phyloP scores from a whole-genome alignment of 169 alveolate genomes.

The Perkinsus olseni region DNA sequence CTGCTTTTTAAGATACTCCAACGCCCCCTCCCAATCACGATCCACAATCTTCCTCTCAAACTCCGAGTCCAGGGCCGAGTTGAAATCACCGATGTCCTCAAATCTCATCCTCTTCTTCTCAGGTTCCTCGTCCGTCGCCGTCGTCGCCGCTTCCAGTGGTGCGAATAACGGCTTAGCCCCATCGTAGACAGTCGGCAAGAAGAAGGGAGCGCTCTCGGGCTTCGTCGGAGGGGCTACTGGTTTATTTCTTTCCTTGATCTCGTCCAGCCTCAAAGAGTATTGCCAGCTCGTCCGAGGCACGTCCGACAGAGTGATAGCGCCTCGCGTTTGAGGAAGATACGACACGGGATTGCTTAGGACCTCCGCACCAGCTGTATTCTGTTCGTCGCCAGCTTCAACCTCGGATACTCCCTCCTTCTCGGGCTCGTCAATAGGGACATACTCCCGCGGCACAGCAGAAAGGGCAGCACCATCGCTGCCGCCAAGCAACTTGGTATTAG shows the following conservation, averaged over 20 bases:
- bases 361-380: not conserved
- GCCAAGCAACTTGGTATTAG: not conserved
- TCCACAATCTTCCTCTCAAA: not conserved
- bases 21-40: not conserved
- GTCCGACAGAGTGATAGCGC: constrained; percentile 22
- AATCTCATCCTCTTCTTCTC: not conserved
- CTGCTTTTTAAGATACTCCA: not conserved
- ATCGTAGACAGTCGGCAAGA: constrained; percentile 37
- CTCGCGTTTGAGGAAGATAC: not conserved
- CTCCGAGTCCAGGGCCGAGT: not conserved
- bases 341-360: not conserved
- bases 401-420: not conserved
- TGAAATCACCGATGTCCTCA: not conserved
- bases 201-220: constrained; percentile 69
- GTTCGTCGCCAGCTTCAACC: not conserved
- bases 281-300: constrained; percentile 24
- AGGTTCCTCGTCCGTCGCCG: not conserved
- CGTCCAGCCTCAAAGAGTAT: constrained; percentile 40
- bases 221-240: constrained; percentile 60
- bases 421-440: not conserved
- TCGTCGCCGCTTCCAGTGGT: not conserved
- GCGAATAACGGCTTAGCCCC: not conserved
- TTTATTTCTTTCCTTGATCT: constrained; percentile 66
- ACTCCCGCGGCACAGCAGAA: not conserved
- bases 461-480: not conserved